Percentiles rank a stretch among this genome's conserved stretches.
Conservation (phyloP, 1,284 basidiomycete species). For the Apiotrichum porosum region DNA sequence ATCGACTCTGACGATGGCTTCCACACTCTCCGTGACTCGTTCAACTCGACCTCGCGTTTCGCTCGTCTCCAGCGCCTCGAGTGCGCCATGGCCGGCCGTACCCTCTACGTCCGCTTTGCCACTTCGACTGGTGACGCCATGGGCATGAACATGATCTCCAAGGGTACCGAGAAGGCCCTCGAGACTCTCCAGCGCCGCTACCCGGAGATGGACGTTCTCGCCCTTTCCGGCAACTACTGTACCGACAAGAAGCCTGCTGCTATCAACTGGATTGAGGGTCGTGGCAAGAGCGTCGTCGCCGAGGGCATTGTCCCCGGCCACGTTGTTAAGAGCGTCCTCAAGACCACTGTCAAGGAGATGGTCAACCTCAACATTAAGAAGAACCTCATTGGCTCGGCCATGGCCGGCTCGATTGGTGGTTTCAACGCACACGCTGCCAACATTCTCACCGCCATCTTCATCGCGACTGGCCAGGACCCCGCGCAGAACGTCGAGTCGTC, state of each 20-base stretch:
- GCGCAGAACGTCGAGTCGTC: slow-evolving; percentile 99
- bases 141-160: slow-evolving; percentile 99
- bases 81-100: slow-evolving; percentile 81
- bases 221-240: slow-evolving; percentile 96
- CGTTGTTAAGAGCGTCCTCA: slow-evolving; percentile 83
- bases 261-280: slow-evolving; percentile 99
- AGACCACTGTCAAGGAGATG: slow-evolving; percentile 87
- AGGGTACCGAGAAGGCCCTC: slow-evolving; percentile 91
- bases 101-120: slow-evolving; percentile 91
- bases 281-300: slow-evolving; percentile 95
- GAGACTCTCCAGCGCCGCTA: slow-evolving; percentile 74
- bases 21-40: slow-evolving; percentile 70
- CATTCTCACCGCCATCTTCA: slow-evolving; percentile 90
- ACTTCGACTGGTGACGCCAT: slow-evolving; percentile 97
- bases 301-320: slow-evolving; percentile 89
- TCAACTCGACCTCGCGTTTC: slow-evolving; percentile 91
- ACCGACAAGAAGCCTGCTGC: slow-evolving; percentile 99
- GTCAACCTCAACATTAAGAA: slow-evolving; percentile 96
- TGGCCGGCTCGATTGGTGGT: slow-evolving; percentile 95
- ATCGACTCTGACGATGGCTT: slow-evolving; percentile 82
- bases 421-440: slow-evolving; percentile 99
- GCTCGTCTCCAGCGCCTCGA: slow-evolving; percentile 77
- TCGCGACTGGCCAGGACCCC: slow-evolving; percentile 97
- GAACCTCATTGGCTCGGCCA: slow-evolving; percentile 94
- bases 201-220: slow-evolving; percentile 90